Evolutionary conservation across 306 rosid genomes (phyloP).

Genomic region (Benincasa hispida): DNA sequence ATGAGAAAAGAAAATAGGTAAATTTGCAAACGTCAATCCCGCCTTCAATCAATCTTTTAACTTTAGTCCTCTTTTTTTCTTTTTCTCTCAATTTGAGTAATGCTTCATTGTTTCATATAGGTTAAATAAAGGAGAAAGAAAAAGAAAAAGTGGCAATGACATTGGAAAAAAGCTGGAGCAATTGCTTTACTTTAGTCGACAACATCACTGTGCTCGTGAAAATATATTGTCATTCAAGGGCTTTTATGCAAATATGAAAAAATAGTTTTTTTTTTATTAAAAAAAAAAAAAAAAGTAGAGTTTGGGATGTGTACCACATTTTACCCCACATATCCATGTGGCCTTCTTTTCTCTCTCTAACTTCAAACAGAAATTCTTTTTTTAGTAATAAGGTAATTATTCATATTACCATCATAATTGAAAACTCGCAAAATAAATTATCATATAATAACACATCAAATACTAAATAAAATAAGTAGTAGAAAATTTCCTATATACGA

Average conservation of each 20-base stretch:
- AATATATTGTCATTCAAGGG: neutral
- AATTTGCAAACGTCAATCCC: neutral
- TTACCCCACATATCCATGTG: neutral
- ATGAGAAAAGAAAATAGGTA: too few relatives aligned
- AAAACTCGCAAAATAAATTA: too few relatives aligned
- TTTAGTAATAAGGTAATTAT: too few relatives aligned
- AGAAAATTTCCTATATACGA: too few relatives aligned
- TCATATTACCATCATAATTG: too few relatives aligned
- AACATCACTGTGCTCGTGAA: slow-evolving; percentile 9
- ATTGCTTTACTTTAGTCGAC: slow-evolving; percentile 6
- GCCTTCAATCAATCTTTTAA: neutral
- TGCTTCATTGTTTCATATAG: neutral
- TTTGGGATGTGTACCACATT: neutral
- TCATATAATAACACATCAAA: too few relatives aligned
- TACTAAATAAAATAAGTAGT: too few relatives aligned
- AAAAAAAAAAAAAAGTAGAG: neutral
- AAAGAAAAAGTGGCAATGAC: neutral
- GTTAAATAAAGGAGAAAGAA: neutral
- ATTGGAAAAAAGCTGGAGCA: slow-evolving; percentile 7
- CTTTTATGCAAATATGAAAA: neutral
- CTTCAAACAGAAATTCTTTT: too few relatives aligned
- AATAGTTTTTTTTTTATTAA: neutral
- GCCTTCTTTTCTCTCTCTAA: neutral
- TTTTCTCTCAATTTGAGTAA: neutral
- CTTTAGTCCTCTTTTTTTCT: neutral